Evolutionary conservation across 805 yeast species (phyloP).

Genomic region (Metschnikowia noctiluminum): DNA sequence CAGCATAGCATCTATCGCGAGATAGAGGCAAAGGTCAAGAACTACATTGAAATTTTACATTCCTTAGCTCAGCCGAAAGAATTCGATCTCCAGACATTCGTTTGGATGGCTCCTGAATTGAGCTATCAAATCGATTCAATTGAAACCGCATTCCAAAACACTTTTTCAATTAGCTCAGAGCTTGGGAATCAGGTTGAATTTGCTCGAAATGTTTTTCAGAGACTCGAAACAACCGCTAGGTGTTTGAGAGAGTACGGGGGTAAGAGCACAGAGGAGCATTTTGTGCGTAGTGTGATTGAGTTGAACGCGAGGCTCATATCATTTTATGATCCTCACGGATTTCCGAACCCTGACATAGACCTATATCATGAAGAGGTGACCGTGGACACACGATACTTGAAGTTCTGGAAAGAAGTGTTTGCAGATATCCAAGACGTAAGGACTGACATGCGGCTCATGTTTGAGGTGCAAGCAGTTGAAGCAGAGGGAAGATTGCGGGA

Average conservation of each 20-base stretch:
- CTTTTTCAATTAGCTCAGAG: background rate
- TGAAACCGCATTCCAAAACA: background rate
- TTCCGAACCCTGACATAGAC: background rate
- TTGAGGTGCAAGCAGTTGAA: background rate
- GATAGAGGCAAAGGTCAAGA: background rate
- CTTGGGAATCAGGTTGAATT: background rate
- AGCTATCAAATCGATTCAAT: background rate
- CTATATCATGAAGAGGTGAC: background rate
- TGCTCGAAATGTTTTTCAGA: background rate
- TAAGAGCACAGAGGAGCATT: background rate
- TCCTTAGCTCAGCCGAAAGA: background rate
- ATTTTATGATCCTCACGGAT: background rate
- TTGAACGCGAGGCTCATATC: background rate
- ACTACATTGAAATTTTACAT: background rate
- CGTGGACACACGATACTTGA: background rate
- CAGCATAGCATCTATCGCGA: background rate
- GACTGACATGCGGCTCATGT: background rate
- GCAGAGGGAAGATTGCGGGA: background rate
- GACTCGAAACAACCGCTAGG: background rate
- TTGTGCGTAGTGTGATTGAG: background rate
- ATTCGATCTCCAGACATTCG: background rate
- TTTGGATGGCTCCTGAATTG: background rate
- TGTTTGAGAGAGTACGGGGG: background rate
- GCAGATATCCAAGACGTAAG: background rate
- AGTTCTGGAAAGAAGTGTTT: background rate